Conservation (phyloP, 2,329 filamentous ascomycete genomes). For the Neurospora sp. region DNA sequence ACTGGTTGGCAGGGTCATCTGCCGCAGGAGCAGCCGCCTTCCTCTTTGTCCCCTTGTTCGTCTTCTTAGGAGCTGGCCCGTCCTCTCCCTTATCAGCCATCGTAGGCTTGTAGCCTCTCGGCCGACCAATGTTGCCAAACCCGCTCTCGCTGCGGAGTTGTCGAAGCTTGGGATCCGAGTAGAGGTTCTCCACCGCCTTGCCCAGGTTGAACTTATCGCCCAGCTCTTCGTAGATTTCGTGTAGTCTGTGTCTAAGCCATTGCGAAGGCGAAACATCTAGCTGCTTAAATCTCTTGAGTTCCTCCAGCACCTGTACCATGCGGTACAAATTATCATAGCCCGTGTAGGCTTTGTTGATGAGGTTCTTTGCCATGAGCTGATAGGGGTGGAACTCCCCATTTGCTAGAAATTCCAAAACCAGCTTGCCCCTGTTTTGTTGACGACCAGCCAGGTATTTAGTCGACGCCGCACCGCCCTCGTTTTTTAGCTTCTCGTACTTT, state of each 20-base stretch:
- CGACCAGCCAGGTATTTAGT: conserved; percentile 44
- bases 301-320: conserved; percentile 41
- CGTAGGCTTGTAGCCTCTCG: conserved; percentile 32
- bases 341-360: conserved; percentile 32
- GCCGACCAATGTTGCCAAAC: conserved; percentile 47
- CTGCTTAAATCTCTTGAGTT: conserved; percentile 39
- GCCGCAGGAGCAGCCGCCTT: background rate
- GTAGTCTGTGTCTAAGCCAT: conserved; percentile 47
- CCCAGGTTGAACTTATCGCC: conserved; percentile 41
- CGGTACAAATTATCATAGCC: conserved; percentile 49
- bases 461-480: conserved; percentile 25
- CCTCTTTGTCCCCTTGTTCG: conserved; percentile 10
- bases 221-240: conserved; percentile 35
- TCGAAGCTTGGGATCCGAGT: conserved; percentile 43
- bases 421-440: conserved; percentile 44
- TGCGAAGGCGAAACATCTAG: conserved; percentile 42
- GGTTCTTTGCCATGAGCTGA: conserved; percentile 44
- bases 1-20: background rate
- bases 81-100: conserved; percentile 18
- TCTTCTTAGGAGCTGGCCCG: conserved; percentile 17
- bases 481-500: conserved; percentile 31
- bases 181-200: conserved; percentile 42
- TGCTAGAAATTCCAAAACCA: conserved; percentile 42
- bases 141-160: conserved; percentile 41
- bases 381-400: conserved; percentile 44